Evolutionary conservation across 306 rosid genomes (phyloP).

Genomic region (Quercus variabilis): DNA sequence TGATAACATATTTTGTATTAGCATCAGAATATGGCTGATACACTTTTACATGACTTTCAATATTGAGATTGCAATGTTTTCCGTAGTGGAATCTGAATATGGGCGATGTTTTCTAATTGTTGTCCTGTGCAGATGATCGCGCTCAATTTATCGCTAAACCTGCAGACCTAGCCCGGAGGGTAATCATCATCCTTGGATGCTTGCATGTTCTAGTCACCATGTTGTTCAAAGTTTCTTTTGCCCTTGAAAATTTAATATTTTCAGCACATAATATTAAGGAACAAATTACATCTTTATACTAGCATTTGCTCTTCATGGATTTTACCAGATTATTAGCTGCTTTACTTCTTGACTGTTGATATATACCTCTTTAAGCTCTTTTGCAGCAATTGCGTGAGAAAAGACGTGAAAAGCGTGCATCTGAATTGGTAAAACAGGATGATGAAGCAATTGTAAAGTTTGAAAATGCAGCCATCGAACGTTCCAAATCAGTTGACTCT

Average conservation of each 20-base stretch:
- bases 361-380: slow-evolving; percentile 19
- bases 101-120: slow-evolving; percentile 9
- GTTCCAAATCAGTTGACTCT: slow-evolving; percentile 73
- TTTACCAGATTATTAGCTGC: neutral
- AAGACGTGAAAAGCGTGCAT: slow-evolving; percentile 66
- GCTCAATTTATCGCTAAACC: slow-evolving; percentile 37
- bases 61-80: neutral
- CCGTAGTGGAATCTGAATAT: neutral
- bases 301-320: neutral
- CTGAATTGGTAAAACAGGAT: slow-evolving; percentile 61
- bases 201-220: neutral
- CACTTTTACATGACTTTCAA: slow-evolving; percentile 5
- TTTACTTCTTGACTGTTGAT: neutral
- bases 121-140: slow-evolving; percentile 40
- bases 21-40: neutral
- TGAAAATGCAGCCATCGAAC: slow-evolving; percentile 87
- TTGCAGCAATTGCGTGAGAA: slow-evolving; percentile 76
- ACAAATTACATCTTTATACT: neutral
- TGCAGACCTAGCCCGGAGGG: slow-evolving; percentile 61
- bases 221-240: slow-evolving; percentile 3
- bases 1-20: slow-evolving; percentile 23
- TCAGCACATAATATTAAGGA: neutral
- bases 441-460: slow-evolving; percentile 61
- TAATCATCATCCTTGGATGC: slow-evolving; percentile 33
- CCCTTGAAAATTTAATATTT: neutral